Evolutionary conservation across 2,329 filamentous ascomycete genomes (phyloP), one percentile per base, ranked within the genome.

Genomic region (Botrytis aclada): DNA sequence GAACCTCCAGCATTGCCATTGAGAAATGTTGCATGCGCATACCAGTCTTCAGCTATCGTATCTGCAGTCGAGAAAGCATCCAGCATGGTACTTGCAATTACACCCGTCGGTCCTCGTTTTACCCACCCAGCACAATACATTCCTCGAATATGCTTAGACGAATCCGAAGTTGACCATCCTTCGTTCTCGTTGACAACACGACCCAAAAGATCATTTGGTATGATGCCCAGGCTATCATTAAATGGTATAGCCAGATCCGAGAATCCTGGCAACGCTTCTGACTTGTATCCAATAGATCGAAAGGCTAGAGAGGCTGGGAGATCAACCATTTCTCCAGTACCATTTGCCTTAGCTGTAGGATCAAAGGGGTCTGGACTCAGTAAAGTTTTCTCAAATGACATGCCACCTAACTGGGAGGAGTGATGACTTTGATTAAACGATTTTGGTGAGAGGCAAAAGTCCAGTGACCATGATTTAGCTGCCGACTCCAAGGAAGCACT

Each of bases 91-190:
- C 92, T 94, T 1, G 95, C 95, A 81, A 99, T 99, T 5, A 98
- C 95, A 3, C 96, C 96, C 0, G 94, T 98, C 0, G 96, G 95
- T 0, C 96, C 96, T 51, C 92, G 89, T 84, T 98, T 98, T 16
- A 98, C 94, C 96, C 96, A 99, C 0, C 96, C 96, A 25, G 95
- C 93, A 76, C 94, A 97, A 83, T 99, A 99, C 41, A 97, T 82
- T 0, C 95, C 94, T 0, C 91, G 89, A 0, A 92, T 79, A 67
- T 72, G 75, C 32, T 73, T 75, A 18, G 74, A 71, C 25, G 74
- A 72, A 47, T 45, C 72, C 32, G 74, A 58, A 16, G 70, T 73
- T 25, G 75, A 58, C 51, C 76, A 74, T 5, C 63, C 71, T 29
- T 76, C 71, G 41, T 73, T 65, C 4, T 73, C 61, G 60, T 77